Conservation (phyloP, 345 rosid species). For the Gossypium turneri region DNA sequence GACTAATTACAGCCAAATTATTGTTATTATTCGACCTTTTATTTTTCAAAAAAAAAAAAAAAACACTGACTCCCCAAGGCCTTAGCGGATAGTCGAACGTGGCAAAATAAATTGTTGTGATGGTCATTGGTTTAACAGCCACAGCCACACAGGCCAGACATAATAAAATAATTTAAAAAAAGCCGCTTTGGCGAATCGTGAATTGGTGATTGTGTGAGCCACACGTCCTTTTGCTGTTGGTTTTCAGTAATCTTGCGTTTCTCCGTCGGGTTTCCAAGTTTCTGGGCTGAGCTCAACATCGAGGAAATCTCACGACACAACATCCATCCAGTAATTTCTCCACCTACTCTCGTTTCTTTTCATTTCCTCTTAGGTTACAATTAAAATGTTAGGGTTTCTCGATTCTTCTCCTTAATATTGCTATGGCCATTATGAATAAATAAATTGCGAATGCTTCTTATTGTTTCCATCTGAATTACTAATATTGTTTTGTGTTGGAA, state of each 20-base stretch:
- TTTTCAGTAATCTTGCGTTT: not conserved
- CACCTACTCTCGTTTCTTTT: too few relatives aligned
- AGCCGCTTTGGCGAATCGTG: not conserved
- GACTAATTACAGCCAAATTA: too few relatives aligned
- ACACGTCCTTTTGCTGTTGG: not conserved
- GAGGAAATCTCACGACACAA: not conserved
- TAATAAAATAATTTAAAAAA: not conserved
- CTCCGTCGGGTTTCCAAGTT: not conserved
- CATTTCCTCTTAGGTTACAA: not conserved
- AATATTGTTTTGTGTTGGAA: not conserved
- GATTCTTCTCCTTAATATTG: not conserved
- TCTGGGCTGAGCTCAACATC: not conserved
- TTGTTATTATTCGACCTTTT: too few relatives aligned
- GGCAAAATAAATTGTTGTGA: not conserved
- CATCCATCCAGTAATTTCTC: not conserved
- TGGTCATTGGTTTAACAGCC: not conserved
- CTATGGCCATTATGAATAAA: not conserved
- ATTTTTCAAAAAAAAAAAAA: too few relatives aligned
- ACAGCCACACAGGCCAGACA: not conserved
- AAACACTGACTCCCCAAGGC: too few relatives aligned
- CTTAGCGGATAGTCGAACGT: too few relatives aligned
- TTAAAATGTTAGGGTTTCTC: not conserved
- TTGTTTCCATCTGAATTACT: not conserved
- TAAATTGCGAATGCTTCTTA: not conserved
- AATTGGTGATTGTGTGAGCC: not conserved